Conservation (phyloP, 768 basidiomycete genomes). For the Cystobasidium tubakii region DNA sequence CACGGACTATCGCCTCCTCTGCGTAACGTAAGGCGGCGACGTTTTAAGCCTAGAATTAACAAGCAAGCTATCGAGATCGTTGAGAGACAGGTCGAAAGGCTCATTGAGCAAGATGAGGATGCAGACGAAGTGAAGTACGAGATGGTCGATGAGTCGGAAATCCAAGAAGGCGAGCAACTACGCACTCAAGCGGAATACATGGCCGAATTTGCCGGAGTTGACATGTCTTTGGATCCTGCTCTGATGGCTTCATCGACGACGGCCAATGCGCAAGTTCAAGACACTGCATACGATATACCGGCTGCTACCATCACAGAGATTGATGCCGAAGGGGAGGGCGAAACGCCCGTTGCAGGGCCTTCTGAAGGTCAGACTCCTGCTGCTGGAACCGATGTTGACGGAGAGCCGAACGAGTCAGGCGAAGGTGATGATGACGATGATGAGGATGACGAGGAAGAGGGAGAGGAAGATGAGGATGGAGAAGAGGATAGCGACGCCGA, state of each 20-base stretch:
- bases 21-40: conserved; percentile 77
- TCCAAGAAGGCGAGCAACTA: conserved; percentile 24
- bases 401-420: conserved; percentile 2
- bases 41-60: conserved; percentile 86
- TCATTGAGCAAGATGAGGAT: conserved; percentile 70
- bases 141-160: conserved; percentile 15
- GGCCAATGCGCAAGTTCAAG: not conserved
- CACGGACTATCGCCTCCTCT: conserved; percentile 93
- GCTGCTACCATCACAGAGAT: conserved; percentile 50
- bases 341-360: not conserved
- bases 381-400: not conserved
- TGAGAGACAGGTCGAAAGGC: conserved; percentile 82
- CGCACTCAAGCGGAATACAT: conserved; percentile 15
- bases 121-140: conserved; percentile 51
- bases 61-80: conserved; percentile 89
- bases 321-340: conserved; percentile 57
- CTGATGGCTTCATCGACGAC: not conserved
- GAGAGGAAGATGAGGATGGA: conserved; percentile 58
- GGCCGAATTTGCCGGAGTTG: conserved; percentile 30
- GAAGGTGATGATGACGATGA: conserved; percentile 49
- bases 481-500: conserved; percentile 59
- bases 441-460: conserved; percentile 56
- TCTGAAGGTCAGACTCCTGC: not conserved
- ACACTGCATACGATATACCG: not conserved
- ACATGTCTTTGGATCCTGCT: conserved; percentile 34